These are phyloP conservation scores for Chaetomidium leptoderma DNA, from an alignment of 495 filamentous ascomycete species.

Conservation along the genomic window DNA sequence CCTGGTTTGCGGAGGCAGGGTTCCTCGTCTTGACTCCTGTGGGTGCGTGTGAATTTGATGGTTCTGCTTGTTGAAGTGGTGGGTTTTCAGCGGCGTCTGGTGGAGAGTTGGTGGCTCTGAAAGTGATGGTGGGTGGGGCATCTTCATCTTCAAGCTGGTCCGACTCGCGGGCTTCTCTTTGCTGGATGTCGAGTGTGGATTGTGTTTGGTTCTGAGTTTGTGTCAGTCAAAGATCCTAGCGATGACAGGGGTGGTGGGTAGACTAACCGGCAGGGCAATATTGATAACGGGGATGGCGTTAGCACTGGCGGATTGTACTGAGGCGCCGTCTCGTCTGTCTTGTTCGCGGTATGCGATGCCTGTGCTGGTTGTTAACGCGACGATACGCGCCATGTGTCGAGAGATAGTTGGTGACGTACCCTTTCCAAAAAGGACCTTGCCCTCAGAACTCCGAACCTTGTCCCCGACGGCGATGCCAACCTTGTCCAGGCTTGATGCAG, in stretches of 20 bases:
- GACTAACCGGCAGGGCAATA: neutral
- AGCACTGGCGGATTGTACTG: conserved; percentile 2
- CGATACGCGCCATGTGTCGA: no score
- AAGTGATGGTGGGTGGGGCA: neutral
- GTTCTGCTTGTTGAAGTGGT: neutral
- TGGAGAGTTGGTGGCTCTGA: neutral
- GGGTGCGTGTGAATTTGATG: neutral
- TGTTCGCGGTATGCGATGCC: conserved; percentile 25
- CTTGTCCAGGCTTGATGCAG: conserved; percentile 43
- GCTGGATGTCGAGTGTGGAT: neutral
- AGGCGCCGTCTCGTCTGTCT: neutral
- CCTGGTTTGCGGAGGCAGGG: conserved; percentile 42
- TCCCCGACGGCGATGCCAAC: conserved; percentile 64
- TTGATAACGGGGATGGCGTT: neutral
- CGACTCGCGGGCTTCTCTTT: neutral
- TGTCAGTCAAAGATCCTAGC: neutral
- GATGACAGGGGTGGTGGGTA: no score
- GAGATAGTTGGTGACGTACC: conserved; percentile 55
- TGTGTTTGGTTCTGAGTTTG: neutral
- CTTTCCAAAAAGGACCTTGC: conserved; percentile 70
- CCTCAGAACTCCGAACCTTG: conserved; percentile 76
- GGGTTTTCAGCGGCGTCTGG: neutral
- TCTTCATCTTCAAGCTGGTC: neutral
- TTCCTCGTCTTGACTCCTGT: conserved; percentile 15
- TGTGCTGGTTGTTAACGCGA: conserved; percentile 1